Evolutionary conservation across 2,329 filamentous ascomycete genomes (phyloP).

Genomic region (Epichloe scottii): DNA sequence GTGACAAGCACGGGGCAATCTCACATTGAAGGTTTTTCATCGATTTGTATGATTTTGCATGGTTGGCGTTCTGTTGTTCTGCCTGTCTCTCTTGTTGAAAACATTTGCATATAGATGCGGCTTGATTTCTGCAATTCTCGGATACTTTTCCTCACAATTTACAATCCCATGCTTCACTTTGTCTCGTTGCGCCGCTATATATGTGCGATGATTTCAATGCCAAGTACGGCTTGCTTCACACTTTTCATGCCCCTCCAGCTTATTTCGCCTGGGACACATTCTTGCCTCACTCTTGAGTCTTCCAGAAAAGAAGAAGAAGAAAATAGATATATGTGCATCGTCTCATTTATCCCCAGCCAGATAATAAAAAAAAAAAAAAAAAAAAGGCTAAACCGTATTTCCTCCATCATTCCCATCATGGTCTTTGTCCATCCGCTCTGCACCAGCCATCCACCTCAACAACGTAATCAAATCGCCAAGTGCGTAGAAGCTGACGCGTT

Average conservation of each 20-base stretch:
- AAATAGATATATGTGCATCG: neutral
- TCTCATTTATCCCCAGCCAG: neutral
- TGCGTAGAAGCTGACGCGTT: neutral
- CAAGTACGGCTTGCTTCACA: neutral
- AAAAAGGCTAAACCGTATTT: neutral
- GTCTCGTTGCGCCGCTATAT: too few species aligned
- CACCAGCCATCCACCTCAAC: slow-evolving; percentile 1
- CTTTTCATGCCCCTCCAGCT: neutral
- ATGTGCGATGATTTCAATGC: too few species aligned
- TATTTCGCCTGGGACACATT: neutral
- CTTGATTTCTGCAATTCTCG: neutral
- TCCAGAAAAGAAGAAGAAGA: neutral
- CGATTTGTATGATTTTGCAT: neutral
- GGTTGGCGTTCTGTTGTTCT: neutral
- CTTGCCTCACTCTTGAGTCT: neutral
- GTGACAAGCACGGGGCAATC: neutral
- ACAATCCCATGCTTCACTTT: too few species aligned
- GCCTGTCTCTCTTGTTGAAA: neutral
- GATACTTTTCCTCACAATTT: too few species aligned
- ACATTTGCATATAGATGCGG: neutral
- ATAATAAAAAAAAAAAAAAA: neutral
- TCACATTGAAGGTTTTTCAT: neutral
- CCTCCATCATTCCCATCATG: neutral
- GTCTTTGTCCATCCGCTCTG: neutral
- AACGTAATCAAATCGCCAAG: slow-evolving; percentile 5